phyloP scores from a whole-genome alignment of 768 basidiomycete species.

The Lanmaoa pseudosensibilis region DNA sequence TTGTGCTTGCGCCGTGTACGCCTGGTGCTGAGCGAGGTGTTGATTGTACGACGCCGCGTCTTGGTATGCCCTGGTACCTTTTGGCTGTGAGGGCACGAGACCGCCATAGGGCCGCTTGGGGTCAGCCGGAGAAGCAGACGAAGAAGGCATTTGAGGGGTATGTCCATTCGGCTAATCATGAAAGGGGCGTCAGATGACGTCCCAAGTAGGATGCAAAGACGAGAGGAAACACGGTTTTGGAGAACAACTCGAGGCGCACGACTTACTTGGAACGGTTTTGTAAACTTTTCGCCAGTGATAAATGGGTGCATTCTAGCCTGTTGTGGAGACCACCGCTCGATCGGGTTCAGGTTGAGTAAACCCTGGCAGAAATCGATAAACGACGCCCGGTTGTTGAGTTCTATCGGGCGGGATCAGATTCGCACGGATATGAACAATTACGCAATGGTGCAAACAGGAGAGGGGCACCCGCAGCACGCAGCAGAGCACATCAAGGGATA shows the following conservation, averaged over 20 bases:
- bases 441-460: constrained; percentile 3
- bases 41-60: constrained; percentile 95
- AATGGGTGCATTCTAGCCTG: constrained; percentile 96
- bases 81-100: constrained; percentile 84
- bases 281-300: constrained; percentile 96
- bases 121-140: constrained; percentile 45
- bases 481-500: background rate
- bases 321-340: constrained; percentile 95
- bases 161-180: constrained; percentile 52
- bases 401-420: constrained; percentile 43
- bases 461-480: background rate
- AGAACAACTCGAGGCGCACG: background rate
- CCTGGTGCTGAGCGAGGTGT: constrained; percentile 92
- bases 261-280: constrained; percentile 79
- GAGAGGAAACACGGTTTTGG: background rate
- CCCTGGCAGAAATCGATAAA: constrained; percentile 99
- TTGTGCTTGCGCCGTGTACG: constrained; percentile 85
- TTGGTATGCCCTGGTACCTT: constrained; percentile 81
- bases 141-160: constrained; percentile 27
- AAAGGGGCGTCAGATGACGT: constrained; percentile 7
- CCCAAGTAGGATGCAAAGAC: background rate
- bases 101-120: constrained; percentile 93
- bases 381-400: constrained; percentile 88
- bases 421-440: constrained; percentile 7
- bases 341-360: constrained; percentile 89